Base-by-base conservation (phyloP, 163 green algal species). In the Chloromonas sp. region DNA sequence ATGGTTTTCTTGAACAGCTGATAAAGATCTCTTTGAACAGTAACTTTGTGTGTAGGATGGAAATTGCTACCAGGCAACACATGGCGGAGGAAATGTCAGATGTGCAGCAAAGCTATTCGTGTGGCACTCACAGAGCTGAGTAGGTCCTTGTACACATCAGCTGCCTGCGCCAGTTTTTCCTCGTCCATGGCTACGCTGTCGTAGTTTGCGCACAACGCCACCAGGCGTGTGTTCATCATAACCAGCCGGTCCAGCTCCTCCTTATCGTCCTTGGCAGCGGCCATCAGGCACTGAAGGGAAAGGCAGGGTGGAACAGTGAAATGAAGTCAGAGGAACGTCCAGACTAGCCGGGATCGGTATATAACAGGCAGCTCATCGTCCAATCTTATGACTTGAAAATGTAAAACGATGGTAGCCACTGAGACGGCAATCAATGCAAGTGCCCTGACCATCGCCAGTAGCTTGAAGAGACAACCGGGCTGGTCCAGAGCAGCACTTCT, bases 211-310 rank as follows among this genome's bases (percentile, higher is more conserved):
- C 87, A 81, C 1, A 94, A 89, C 11, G 89, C 88, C 81, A 94
- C 84, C 79, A 94, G 91, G 1, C 88, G 85, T 0, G 91, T 92
- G 87, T 94, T 94, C 82, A 94, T 84, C 1, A 89, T 66, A 66
- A 94, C 87, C 71, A 94, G 85, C 83, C 82, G 61, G 59, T 92
- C 89, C 81, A 89, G 84, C 1, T 76, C 61, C 62, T 78, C 76
- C 14, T 83, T 81, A 62, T 92, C 87, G 60, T 91, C 86, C 88
- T 89, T 91, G n/a, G 86, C 85, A 1, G 88, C 89, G 66, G 82
- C 87, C 14, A 93, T 87, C 78, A 93, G 84, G 85, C 89, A 92
- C 89, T 93, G 87, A 78, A 87, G 76, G 2, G 58, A 13, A n/a
- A 58, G 83, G n/a, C 8, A 81, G n/a, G 14, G 36, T 36, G 36